phyloP scores from a whole-genome alignment of 2,329 filamentous ascomycete species.

The Fusarium drepaniforme region DNA sequence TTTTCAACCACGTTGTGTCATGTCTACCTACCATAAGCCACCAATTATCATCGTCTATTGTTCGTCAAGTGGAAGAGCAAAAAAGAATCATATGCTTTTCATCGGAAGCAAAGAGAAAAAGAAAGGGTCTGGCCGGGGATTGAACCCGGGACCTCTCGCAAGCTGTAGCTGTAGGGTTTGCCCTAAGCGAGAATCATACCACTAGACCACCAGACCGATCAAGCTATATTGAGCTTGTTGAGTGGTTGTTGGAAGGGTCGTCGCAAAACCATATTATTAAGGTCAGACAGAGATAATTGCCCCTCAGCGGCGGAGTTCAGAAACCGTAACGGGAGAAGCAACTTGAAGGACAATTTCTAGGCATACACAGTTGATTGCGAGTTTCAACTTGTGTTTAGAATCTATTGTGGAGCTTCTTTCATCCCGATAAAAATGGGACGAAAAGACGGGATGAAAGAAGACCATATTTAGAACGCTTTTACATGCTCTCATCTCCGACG shows the following conservation, averaged over 20 bases:
- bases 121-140: slow-evolving; percentile 58
- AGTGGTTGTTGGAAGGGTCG: background rate
- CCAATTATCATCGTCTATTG: background rate
- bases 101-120: background rate
- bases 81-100: background rate
- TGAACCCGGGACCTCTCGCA: slow-evolving; percentile 62
- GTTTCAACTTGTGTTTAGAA: background rate
- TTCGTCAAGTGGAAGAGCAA: background rate
- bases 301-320: background rate
- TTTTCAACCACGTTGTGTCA: background rate
- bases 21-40: too few relatives aligned
- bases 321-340: background rate
- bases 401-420: background rate
- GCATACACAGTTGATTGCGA: background rate
- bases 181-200: slow-evolving; percentile 3
- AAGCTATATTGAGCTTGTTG: background rate
- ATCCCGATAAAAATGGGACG: background rate
- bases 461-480: background rate
- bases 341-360: background rate
- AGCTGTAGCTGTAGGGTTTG: slow-evolving; percentile 19
- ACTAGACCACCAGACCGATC: background rate
- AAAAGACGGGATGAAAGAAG: background rate
- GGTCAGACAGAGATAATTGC: background rate
- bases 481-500: background rate
- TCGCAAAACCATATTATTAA: background rate